These are phyloP conservation scores for Parafenestella ontariensis DNA, from an alignment of 2,329 filamentous ascomycete species.

Conservation along the genomic window DNA sequence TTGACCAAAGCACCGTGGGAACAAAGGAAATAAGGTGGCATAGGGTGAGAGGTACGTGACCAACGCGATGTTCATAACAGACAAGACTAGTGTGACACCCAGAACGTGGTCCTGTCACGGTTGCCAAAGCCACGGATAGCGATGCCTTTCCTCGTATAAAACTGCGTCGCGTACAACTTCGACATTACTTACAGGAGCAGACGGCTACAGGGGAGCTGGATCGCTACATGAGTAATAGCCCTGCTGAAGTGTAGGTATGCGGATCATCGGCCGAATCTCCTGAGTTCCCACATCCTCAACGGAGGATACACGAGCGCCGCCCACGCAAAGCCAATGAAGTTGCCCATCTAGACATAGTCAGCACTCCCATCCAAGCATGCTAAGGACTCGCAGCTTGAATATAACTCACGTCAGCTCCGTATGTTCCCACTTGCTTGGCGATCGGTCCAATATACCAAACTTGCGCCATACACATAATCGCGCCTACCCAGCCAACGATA, in stretches of 20 bases:
- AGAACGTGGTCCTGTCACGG: too few species aligned
- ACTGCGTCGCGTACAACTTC: too few species aligned
- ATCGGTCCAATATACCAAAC: conserved; percentile 73
- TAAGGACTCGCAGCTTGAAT: background rate
- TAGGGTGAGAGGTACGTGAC: too few species aligned
- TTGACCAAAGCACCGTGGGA: too few species aligned
- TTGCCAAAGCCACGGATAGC: too few species aligned
- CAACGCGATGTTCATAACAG: too few species aligned
- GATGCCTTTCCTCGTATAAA: too few species aligned
- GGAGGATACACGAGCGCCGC: conserved; percentile 64
- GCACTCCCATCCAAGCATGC: background rate
- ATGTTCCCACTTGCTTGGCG: conserved; percentile 63
- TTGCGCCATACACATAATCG: conserved; percentile 72
- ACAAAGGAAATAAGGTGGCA: too few species aligned
- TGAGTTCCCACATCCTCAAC: conserved; percentile 60
- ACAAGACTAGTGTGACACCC: too few species aligned
- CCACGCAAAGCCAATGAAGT: conserved; percentile 67
- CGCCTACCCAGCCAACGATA: conserved; percentile 69
- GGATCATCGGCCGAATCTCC: conserved; percentile 48
- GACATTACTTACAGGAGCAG: background rate
- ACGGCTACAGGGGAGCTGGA: background rate
- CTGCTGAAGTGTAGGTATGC: background rate
- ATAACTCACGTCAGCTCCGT: conserved; percentile 62
- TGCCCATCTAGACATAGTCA: conserved; percentile 56
- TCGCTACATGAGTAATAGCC: background rate